A percentile compares a stretch with the other conserved stretches of the same genome.
Evolutionary conservation across 371 early-diverging fungal species (phyloP).

Genomic region (Gilbertella persicaria): DNA sequence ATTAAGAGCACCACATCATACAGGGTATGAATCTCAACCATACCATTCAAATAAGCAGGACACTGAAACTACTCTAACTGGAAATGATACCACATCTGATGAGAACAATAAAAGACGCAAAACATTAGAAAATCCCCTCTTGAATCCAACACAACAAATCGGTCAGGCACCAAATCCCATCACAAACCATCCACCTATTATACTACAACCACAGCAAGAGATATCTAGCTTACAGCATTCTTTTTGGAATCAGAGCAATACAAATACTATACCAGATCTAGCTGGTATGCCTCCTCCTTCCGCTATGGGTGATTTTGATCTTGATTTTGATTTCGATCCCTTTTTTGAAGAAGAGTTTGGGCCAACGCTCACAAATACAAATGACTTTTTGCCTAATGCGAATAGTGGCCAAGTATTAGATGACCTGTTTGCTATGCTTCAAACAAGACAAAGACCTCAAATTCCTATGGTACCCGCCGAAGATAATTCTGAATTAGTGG

Average conservation of each 20-base stretch:
- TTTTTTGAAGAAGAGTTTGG: conserved; percentile 42
- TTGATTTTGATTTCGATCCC: conserved; percentile 29
- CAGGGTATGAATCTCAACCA: conserved; percentile 6
- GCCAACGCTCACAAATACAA: conserved; percentile 8
- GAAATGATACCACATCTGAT: not conserved
- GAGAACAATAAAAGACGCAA: conserved; percentile 9
- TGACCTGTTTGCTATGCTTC: conserved; percentile 31
- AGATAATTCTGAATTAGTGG: conserved; percentile 8
- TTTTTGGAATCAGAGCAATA: conserved; percentile 7
- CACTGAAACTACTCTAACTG: not conserved
- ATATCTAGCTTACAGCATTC: not conserved
- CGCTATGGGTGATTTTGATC: conserved; percentile 13
- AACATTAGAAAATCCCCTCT: not conserved
- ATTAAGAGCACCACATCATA: conserved; percentile 14
- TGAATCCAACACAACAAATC: too few relatives aligned
- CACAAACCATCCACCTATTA: not conserved
- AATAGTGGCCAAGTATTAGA: conserved; percentile 30
- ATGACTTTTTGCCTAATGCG: conserved; percentile 25
- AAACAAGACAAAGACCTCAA: conserved; percentile 35
- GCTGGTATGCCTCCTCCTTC: conserved; percentile 1
- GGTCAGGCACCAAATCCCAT: conserved; percentile 8
- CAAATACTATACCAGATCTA: not conserved
- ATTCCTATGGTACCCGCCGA: conserved; percentile 23
- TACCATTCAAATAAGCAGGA: not conserved
- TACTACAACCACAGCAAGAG: conserved; percentile 1